phyloP scores from a whole-genome alignment of 345 rosid genomes.

The Salix viminalis region DNA sequence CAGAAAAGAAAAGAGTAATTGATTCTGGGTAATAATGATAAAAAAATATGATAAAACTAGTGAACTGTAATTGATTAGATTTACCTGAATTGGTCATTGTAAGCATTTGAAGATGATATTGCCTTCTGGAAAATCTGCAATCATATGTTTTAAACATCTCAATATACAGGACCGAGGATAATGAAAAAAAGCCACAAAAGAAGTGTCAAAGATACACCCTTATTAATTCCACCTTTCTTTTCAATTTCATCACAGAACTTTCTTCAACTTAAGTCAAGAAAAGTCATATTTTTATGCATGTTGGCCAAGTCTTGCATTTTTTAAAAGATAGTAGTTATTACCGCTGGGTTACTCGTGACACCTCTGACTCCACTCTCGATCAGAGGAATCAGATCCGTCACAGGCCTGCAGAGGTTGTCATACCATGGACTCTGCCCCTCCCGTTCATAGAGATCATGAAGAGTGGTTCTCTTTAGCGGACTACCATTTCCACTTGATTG shows the following conservation, averaged over 20 bases:
- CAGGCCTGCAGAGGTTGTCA: constrained; percentile 96
- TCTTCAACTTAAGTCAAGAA: neutral
- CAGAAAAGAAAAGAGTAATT: neutral
- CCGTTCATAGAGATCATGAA: constrained; percentile 84
- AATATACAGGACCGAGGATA: neutral
- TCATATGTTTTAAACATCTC: neutral
- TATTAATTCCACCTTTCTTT: neutral
- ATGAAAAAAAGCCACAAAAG: neutral
- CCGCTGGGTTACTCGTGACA: constrained; percentile 99
- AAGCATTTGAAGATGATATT: constrained; percentile 90
- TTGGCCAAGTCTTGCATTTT: neutral
- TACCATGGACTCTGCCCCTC: constrained; percentile 99
- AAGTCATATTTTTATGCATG: neutral
- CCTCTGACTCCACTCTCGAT: constrained; percentile 92
- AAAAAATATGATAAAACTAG: neutral
- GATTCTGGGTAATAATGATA: neutral
- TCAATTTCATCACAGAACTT: neutral
- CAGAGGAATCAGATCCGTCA: constrained; percentile 78
- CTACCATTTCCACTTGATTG: constrained; percentile 57
- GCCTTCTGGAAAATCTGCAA: constrained; percentile 98
- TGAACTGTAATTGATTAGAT: neutral
- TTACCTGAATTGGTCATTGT: constrained; percentile 94
- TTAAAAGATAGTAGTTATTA: constrained; percentile 22
- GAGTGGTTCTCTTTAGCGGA: constrained; percentile 54
- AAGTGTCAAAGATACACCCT: neutral